Evolutionary conservation across 2,329 filamentous ascomycete genomes (phyloP).

Genomic region (Pseudonectria buxi): DNA sequence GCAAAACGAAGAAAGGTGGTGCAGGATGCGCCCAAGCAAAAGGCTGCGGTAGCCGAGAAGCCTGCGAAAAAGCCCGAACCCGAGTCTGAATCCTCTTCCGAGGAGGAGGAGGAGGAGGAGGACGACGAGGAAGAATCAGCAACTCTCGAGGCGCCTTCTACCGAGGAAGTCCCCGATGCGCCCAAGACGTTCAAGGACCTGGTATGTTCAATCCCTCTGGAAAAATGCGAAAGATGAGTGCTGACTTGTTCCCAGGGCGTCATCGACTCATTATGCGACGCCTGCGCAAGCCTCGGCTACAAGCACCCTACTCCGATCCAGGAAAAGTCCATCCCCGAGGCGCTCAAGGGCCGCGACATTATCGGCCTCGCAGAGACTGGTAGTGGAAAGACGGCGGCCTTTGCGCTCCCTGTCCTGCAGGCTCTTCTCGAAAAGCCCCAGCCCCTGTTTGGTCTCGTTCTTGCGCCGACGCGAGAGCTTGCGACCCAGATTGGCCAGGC

Average conservation of each 20-base stretch:
- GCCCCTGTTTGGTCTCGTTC: slow-evolving; percentile 76
- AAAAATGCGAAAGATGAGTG: too few relatives aligned
- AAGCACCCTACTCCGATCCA: slow-evolving; percentile 86
- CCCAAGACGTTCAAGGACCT: slow-evolving; percentile 62
- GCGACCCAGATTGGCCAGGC: slow-evolving; percentile 85
- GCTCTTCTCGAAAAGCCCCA: slow-evolving; percentile 83
- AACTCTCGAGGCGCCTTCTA: slow-evolving; percentile 27
- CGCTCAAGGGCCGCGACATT: slow-evolving; percentile 74
- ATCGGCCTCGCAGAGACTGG: slow-evolving; percentile 95
- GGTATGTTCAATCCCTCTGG: slow-evolving; percentile 26
- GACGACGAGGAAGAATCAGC: slow-evolving; percentile 28
- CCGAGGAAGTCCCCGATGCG: slow-evolving; percentile 25
- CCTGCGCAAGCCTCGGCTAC: slow-evolving; percentile 76
- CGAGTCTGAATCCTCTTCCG: slow-evolving; percentile 6
- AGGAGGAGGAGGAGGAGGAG: slow-evolving; percentile 8
- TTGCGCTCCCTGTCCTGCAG: slow-evolving; percentile 87
- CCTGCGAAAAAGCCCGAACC: slow-evolving; percentile 3
- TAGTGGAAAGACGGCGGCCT: slow-evolving; percentile 92
- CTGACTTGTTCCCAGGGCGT: slow-evolving; percentile 52
- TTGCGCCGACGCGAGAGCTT: slow-evolving; percentile 89
- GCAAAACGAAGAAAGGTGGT: slow-evolving; percentile 37
- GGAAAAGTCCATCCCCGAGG: slow-evolving; percentile 71
- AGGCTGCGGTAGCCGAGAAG: slow-evolving; percentile 8
- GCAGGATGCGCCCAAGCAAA: slow-evolving; percentile 20
- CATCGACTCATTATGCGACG: slow-evolving; percentile 81